Evolutionary conservation across 2,329 filamentous ascomycete genomes (phyloP), one percentile per base, ranked within the genome.

Genomic region (Salinomyces thailandicus): DNA sequence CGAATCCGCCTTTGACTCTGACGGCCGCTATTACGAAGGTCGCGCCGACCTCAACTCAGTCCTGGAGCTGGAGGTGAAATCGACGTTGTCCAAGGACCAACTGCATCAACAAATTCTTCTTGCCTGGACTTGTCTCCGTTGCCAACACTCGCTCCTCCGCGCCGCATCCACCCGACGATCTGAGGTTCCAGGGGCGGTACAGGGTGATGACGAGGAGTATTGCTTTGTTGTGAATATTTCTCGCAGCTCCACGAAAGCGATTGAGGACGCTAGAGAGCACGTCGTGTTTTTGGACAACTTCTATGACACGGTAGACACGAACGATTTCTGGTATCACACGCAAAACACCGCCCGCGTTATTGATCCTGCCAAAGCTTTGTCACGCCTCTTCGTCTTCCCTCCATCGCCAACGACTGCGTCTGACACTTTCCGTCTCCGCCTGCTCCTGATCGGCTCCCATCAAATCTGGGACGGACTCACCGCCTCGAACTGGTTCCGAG

Each of bases 381-480:
- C 62, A 1, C 61, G 57, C 36, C 29, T 65, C 0, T 62, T 63
- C 36, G 55, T 68, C 2, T 47, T 65, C 1, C 63, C 64, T 2
- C 32, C n/a, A n/a, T n/a, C n/a, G n/a, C n/a, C n/a, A n/a, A n/a
- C n/a, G n/a, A n/a, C n/a, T n/a, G n/a, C n/a, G n/a, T n/a, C n/a
- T n/a, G n/a, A n/a, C n/a, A 55, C 0, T 38, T 37, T 3, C 22
- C 27, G 2, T 30, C 39, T 67, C 1, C 50, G 52, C 3, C 51
- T 67, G 19, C 44, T 66, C 5, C 46, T 63, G 7, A 45, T 67
- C 11, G 55, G 62, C n/a, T 62, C 55, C 2, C 66, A 68, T 37
- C 53, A 66, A 32, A 66, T 65, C 24, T 59, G 59, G n/a, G 66
- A 69, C 33, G 66, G 64, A 1, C 39, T 69, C 20, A 55, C 56